Percentiles rank a stretch among this genome's conserved stretches.
phyloP scores from a whole-genome alignment of 2,329 filamentous ascomycete genomes.

The Cordyceps javanica region DNA sequence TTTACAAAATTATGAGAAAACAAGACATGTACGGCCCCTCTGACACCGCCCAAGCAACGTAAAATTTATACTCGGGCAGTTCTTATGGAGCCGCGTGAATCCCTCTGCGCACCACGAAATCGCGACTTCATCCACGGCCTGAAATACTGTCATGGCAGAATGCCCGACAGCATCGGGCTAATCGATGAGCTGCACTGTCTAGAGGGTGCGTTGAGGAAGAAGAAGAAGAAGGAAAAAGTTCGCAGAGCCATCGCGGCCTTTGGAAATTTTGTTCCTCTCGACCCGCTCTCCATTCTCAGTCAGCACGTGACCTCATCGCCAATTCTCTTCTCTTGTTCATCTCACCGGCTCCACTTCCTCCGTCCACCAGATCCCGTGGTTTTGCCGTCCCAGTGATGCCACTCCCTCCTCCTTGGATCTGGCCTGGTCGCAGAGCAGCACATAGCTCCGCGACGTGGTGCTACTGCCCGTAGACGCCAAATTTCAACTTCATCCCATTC shows the following conservation, averaged over 20 bases:
- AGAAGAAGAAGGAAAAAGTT: constrained; percentile 30
- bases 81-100: constrained; percentile 45
- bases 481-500: constrained; percentile 10
- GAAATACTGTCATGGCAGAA: constrained; percentile 59
- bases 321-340: background rate
- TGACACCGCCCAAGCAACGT: constrained; percentile 36
- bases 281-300: background rate
- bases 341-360: no score
- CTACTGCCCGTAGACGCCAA: background rate
- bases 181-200: constrained; percentile 82
- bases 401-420: constrained; percentile 12
- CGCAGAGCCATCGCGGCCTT: constrained; percentile 10
- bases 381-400: constrained; percentile 16
- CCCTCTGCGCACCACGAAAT: constrained; percentile 54
- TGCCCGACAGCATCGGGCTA: constrained; percentile 52
- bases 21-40: constrained; percentile 31
- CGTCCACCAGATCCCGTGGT: no score
- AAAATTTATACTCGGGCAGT: constrained; percentile 43
- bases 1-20: background rate
- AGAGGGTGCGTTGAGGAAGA: constrained; percentile 60
- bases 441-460: background rate
- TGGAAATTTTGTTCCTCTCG: background rate
- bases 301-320: constrained; percentile 6
- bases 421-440: background rate
- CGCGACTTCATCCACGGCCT: constrained; percentile 58